These are phyloP conservation scores for Fragilaria crotonensis DNA, from an alignment of 108 stramenopile genomes.

Conservation along the genomic window DNA sequence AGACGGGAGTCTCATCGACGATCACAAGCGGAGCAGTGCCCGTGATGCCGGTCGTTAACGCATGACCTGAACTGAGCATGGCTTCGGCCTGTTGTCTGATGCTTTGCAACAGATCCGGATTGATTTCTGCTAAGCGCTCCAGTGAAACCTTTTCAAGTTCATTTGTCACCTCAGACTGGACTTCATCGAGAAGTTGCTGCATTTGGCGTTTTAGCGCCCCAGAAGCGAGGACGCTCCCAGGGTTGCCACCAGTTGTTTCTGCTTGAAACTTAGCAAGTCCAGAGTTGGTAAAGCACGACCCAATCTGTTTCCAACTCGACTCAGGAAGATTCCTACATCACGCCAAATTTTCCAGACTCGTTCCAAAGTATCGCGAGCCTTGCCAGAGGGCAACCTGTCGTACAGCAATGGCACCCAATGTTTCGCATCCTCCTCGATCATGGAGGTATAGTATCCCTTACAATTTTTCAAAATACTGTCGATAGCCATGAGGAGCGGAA, in stretches of 20 bases:
- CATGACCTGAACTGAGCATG: conserved; percentile 26
- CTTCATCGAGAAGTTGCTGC: conserved; percentile 75
- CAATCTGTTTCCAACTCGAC: conserved; percentile 54
- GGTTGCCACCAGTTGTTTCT: too few species aligned
- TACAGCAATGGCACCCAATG: conserved; percentile 67
- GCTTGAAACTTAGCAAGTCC: too few species aligned
- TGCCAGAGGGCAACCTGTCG: conserved; percentile 36
- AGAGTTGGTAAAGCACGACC: conserved; percentile 54
- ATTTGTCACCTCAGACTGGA: conserved; percentile 57
- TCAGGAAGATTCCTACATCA: conserved; percentile 43
- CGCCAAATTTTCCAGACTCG: conserved; percentile 80
- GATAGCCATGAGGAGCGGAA: conserved; percentile 71
- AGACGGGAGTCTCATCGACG: too few species aligned
- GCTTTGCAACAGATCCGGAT: conserved; percentile 58
- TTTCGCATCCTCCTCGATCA: conserved; percentile 62
- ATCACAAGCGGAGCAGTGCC: too few species aligned
- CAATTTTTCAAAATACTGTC: conserved; percentile 82
- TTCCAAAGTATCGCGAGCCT: conserved; percentile 45
- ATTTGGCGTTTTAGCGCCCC: conserved; percentile 54
- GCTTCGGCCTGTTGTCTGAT: conserved; percentile 64
- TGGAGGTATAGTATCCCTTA: conserved; percentile 52
- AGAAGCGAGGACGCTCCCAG: too few species aligned
- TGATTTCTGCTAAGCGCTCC: conserved; percentile 76
- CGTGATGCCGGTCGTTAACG: too few species aligned
- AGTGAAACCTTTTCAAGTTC: conserved; percentile 81